Evolutionary conservation across 352 stramenopile species (phyloP).

Genomic region (Discostella stelligera): DNA sequence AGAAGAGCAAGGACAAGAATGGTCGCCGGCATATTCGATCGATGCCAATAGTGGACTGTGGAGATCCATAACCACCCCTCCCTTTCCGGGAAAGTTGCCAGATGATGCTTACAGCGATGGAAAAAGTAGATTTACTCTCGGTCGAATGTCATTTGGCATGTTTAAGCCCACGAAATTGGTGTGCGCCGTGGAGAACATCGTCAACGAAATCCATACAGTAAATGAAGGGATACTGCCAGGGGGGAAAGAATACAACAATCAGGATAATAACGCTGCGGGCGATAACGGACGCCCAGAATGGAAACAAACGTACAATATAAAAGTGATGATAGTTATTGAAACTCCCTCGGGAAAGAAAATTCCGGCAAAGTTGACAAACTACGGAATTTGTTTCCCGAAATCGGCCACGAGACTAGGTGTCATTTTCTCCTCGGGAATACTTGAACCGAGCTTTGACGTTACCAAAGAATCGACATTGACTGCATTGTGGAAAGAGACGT

Average conservation of each 20-base stretch:
- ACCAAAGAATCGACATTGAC: slow-evolving; percentile 17
- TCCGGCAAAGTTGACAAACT: slow-evolving; percentile 36
- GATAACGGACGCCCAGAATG: not conserved
- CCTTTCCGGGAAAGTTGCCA: slow-evolving; percentile 48
- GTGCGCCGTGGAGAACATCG: slow-evolving; percentile 59
- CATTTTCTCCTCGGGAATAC: slow-evolving; percentile 41
- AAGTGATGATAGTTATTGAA: slow-evolving; percentile 46
- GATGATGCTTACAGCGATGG: slow-evolving; percentile 42
- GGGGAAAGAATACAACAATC: slow-evolving; percentile 1
- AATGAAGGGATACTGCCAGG: too few species aligned
- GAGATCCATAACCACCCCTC: slow-evolving; percentile 62
- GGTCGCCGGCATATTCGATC: slow-evolving; percentile 13
- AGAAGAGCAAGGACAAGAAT: not conserved
- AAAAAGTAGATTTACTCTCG: slow-evolving; percentile 66
- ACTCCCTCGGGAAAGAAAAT: slow-evolving; percentile 37
- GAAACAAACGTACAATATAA: slow-evolving; percentile 39
- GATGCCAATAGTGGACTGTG: slow-evolving; percentile 47
- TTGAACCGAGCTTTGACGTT: slow-evolving; percentile 32
- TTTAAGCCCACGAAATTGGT: slow-evolving; percentile 66
- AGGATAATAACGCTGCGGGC: not conserved
- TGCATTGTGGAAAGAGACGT: slow-evolving; percentile 41
- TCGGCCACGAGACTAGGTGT: slow-evolving; percentile 29
- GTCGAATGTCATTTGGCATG: slow-evolving; percentile 75
- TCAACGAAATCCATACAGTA: slow-evolving; percentile 67
- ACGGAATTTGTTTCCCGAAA: slow-evolving; percentile 38